A percentile compares a stretch with the other conserved stretches of the same genome.
These are phyloP conservation scores for Ganoderma boninense DNA, from an alignment of 1,284 basidiomycete genomes.

Conservation along the genomic window DNA sequence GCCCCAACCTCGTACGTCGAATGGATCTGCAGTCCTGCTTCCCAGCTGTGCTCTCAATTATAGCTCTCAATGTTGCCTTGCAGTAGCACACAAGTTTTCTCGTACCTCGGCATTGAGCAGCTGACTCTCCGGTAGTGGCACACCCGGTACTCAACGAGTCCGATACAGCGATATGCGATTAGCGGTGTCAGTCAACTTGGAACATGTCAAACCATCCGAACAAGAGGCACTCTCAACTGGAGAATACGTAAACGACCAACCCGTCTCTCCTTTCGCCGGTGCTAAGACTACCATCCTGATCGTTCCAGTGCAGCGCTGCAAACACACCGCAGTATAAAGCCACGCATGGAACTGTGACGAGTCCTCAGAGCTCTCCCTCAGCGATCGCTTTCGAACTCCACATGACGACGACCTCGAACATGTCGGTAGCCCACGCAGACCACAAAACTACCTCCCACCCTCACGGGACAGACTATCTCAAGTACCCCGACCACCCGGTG, in stretches of 20 bases:
- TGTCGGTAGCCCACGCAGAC: neutral
- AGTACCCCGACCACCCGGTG: neutral
- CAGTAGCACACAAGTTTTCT: neutral
- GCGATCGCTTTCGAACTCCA: neutral
- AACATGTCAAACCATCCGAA: neutral
- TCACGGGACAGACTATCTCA: neutral
- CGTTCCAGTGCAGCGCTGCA: neutral
- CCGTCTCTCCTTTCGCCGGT: neutral
- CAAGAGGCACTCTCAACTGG: neutral
- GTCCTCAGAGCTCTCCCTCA: neutral
- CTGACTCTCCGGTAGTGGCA: neutral
- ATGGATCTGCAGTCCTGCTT: neutral
- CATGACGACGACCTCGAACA: neutral
- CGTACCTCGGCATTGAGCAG: neutral
- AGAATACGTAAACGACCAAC: neutral
- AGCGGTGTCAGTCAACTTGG: neutral
- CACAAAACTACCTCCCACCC: neutral
- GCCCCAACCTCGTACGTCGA: neutral
- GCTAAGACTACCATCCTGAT: neutral
- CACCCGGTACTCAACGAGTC: neutral
- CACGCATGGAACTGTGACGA: neutral
- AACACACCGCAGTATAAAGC: neutral
- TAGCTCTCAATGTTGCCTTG: neutral
- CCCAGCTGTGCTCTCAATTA: neutral
- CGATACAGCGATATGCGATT: neutral